Conservation (phyloP, 208 protist genomes). For the Porcisia deanei region DNA sequence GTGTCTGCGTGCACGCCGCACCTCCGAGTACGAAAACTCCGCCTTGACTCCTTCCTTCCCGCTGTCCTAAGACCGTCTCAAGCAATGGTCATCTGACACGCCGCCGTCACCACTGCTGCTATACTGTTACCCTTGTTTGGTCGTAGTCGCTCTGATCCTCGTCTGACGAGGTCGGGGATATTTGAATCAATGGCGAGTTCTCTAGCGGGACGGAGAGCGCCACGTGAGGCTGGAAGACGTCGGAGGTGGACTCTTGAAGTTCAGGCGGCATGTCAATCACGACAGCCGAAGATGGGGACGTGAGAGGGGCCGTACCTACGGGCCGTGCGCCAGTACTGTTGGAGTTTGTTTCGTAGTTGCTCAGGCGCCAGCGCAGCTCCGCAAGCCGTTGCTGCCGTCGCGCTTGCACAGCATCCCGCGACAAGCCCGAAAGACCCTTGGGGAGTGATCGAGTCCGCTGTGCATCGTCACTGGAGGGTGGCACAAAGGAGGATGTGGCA, state of each 20-base stretch:
- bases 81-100: too few species aligned
- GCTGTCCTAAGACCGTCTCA: not conserved
- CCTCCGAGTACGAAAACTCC: not conserved
- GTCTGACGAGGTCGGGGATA: slow-evolving; percentile 37
- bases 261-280: not conserved
- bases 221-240: slow-evolving; percentile 1
- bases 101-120: not conserved
- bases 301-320: not conserved
- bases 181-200: slow-evolving; percentile 22
- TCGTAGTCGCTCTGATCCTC: slow-evolving; percentile 2
- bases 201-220: not conserved
- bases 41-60: not conserved
- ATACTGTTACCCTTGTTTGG: too few species aligned
- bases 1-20: not conserved
- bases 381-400: slow-evolving; percentile 23
- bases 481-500: not conserved
- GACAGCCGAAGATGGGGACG: not conserved
- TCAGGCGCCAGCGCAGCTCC: slow-evolving; percentile 21
- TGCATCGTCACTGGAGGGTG: not conserved
- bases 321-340: not conserved
- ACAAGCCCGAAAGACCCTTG: not conserved
- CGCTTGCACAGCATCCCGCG: not conserved
- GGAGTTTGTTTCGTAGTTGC: slow-evolving; percentile 9
- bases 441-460: not conserved
- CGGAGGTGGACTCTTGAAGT: not conserved